Evolutionary conservation across 2,329 filamentous ascomycete genomes (phyloP).

Genomic region (Fusarium lyarnte): DNA sequence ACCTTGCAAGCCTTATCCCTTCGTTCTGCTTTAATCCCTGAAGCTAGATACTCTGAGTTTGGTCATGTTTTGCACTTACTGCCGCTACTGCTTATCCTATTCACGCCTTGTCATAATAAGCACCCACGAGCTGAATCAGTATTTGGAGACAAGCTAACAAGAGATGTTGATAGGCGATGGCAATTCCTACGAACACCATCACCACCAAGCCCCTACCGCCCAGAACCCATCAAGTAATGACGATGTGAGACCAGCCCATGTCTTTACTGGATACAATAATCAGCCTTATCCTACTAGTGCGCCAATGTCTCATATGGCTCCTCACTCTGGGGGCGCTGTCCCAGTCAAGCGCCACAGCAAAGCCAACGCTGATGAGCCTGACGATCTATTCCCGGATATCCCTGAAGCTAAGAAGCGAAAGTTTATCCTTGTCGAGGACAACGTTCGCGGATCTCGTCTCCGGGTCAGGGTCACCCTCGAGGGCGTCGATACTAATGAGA

Average conservation of each 20-base stretch:
- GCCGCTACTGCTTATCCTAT: conserved; percentile 8
- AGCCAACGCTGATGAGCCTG: conserved; percentile 67
- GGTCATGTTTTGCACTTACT: conserved; percentile 26
- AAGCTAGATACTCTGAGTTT: conserved; percentile 23
- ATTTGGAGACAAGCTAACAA: conserved; percentile 43
- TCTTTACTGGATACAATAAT: conserved; percentile 74
- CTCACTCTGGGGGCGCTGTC: conserved; percentile 50
- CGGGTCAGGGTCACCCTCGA: conserved; percentile 94
- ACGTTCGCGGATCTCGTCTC: conserved; percentile 80
- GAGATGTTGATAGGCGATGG: conserved; percentile 62
- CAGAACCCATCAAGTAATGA: conserved; percentile 59
- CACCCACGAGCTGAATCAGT: conserved; percentile 13
- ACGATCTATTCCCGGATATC: conserved; percentile 84
- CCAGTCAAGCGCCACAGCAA: conserved; percentile 50
- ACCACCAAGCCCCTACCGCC: conserved; percentile 68
- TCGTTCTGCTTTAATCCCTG: conserved; percentile 30
- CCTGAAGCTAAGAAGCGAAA: conserved; percentile 93
- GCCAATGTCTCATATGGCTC: conserved; percentile 71
- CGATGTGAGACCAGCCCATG: conserved; percentile 78
- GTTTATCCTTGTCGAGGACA: conserved; percentile 95
- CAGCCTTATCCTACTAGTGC: conserved; percentile 67
- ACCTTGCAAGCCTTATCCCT: conserved; percentile 17
- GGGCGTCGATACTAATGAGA: conserved; percentile 91
- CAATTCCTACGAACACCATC: conserved; percentile 72
- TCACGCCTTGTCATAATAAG: conserved; percentile 10